phyloP scores from a whole-genome alignment of 2,329 filamentous ascomycete species.

The Hymenoscyphus salicellus region DNA sequence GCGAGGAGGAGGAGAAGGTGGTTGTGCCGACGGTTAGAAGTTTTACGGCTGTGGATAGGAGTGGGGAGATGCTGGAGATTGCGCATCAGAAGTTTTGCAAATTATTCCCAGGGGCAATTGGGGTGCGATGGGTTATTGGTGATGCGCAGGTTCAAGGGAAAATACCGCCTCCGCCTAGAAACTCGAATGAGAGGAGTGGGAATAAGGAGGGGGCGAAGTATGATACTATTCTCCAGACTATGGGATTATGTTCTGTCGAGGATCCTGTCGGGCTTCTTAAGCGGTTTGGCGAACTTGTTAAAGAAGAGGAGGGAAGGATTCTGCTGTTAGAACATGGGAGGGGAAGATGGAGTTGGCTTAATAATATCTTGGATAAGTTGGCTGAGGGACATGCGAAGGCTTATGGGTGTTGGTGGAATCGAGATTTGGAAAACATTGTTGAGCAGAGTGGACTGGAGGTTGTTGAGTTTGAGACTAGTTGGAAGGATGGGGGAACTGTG shows the following conservation, averaged over 20 bases:
- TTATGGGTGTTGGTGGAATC: conserved; percentile 68
- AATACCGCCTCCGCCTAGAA: conserved; percentile 30
- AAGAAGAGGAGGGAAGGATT: conserved; percentile 56
- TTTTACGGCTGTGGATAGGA: conserved; percentile 62
- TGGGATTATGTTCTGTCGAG: conserved; percentile 61
- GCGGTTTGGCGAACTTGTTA: conserved; percentile 51
- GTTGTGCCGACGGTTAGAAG: conserved; percentile 43
- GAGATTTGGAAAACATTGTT: conserved; percentile 57
- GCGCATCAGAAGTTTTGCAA: conserved; percentile 51
- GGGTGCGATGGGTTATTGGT: conserved; percentile 40
- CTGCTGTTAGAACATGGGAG: conserved; percentile 62
- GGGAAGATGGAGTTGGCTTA: conserved; percentile 53
- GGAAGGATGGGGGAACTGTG: conserved; percentile 54
- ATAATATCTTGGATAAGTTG: conserved; percentile 53
- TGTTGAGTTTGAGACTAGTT: conserved; percentile 47
- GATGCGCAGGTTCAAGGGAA: conserved; percentile 28
- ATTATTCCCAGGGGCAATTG: conserved; percentile 41
- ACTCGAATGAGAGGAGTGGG: conserved; percentile 26
- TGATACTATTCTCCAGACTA: conserved; percentile 63
- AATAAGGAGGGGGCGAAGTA: conserved; percentile 40
- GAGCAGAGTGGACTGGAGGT: conserved; percentile 56
- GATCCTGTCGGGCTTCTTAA: conserved; percentile 53
- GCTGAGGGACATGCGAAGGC: conserved; percentile 55
- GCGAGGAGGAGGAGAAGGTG: conserved; percentile 23
- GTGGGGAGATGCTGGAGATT: conserved; percentile 57